phyloP scores from a whole-genome alignment of 1,139 yeast genomes.

The Candida tetrigidarum region DNA sequence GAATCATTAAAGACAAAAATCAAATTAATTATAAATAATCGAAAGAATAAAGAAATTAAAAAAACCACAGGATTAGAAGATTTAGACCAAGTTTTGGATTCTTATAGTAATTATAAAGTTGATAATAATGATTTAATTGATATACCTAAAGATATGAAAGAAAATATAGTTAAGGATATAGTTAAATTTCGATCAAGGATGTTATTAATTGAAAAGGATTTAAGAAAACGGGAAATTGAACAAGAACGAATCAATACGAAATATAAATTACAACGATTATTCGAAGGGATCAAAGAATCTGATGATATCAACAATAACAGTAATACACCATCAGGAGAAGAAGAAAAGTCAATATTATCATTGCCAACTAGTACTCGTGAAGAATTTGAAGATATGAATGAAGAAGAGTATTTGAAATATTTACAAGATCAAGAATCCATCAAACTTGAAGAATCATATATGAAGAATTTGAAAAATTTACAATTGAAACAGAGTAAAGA shows the following conservation, averaged over 20 bases:
- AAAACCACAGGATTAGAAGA: slow-evolving; percentile 36
- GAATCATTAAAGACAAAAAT: slow-evolving; percentile 16
- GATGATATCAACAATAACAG: no score
- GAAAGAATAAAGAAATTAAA: slow-evolving; percentile 18
- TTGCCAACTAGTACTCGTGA: slow-evolving; percentile 15
- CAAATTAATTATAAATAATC: slow-evolving; percentile 23
- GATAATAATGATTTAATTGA: slow-evolving; percentile 65
- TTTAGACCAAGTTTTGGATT: slow-evolving; percentile 38
- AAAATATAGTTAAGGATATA: slow-evolving; percentile 61
- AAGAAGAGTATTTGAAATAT: slow-evolving; percentile 36
- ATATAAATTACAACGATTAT: slow-evolving; percentile 51
- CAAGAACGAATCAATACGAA: slow-evolving; percentile 58
- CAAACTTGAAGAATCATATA: slow-evolving; percentile 25
- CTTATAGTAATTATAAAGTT: slow-evolving; percentile 52
- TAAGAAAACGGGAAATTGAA: slow-evolving; percentile 53
- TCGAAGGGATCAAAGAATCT: slow-evolving; percentile 47
- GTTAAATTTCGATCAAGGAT: slow-evolving; percentile 66
- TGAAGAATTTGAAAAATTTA: slow-evolving; percentile 22
- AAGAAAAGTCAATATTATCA: no score
- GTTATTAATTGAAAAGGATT: slow-evolving; percentile 58
- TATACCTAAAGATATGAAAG: slow-evolving; percentile 61
- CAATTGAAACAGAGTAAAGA: slow-evolving; percentile 24
- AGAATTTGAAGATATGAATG: slow-evolving; percentile 34
- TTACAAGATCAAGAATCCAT: slow-evolving; percentile 22
- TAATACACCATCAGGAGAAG: no score